Base-by-base conservation (phyloP, 2,329 filamentous ascomycete species). In the Colletotrichum tanaceti region DNA sequence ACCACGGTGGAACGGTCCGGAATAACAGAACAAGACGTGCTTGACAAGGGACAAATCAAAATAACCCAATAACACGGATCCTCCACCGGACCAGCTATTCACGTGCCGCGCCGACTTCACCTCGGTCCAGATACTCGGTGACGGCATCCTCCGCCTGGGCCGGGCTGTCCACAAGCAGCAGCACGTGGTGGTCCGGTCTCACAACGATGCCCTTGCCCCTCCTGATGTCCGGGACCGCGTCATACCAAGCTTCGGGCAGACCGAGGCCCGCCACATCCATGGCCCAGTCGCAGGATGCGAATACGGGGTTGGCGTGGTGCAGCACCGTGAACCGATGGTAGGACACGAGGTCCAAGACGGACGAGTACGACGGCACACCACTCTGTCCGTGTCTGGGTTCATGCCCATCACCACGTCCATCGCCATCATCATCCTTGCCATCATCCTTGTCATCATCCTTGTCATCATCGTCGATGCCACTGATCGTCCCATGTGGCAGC, bases 311-410 rank as follows among this genome's bases (percentile, higher is more conserved):
- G 28, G 46, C 53, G 16, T 43, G 24, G 22, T 68, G 65, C 24
- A 68, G 47, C 11, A 68, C 46, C 41, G 46, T 68, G n/a, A 68
- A 68, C 43, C 60, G 39, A 47, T 68, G 41, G 47, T 68, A 68
- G 18, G 65, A 53, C 28, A 68, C 39, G 18, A 65, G 54, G n/a
- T 68, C 65, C 5, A 68, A 43, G 4, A 68, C 32, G 1, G 65
- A 65, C 22, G 11, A 9, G 7, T 2, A n/a, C n/a, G n/a, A n/a
- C n/a, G n/a, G n/a, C n/a, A n/a, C n/a, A n/a, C n/a, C n/a, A n/a
- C n/a, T n/a, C n/a, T n/a, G n/a, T n/a, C n/a, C n/a, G n/a, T n/a
- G n/a, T n/a, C n/a, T n/a, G n/a, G n/a, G n/a, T n/a, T n/a, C n/a
- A n/a, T n/a, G 16, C 24, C 47, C 47, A 18, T 41, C 46, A 14